Conservation (phyloP, 108 stramenopile species). For the Pinguiococcus pyrenoidosus region DNA sequence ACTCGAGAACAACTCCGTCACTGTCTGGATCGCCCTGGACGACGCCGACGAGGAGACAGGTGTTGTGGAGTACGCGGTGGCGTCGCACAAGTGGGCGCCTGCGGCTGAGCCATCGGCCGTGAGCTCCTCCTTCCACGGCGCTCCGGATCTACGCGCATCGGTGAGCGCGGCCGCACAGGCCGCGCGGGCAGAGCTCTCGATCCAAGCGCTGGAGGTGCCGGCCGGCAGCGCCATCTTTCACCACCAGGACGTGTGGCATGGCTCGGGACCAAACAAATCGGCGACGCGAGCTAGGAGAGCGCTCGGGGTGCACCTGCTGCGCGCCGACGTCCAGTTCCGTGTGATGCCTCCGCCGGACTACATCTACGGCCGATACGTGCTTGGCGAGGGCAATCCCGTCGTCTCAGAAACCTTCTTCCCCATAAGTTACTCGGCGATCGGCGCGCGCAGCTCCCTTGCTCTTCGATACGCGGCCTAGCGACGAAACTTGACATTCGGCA, state of each 20-base stretch:
- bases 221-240: conserved; percentile 10
- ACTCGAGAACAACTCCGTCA: conserved; percentile 24
- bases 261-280: neutral
- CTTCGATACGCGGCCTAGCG: too few relatives aligned
- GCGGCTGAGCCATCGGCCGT: too few relatives aligned
- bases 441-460: too few relatives aligned
- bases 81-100: conserved; percentile 36
- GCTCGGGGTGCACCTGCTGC: conserved; percentile 11
- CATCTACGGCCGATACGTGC: conserved; percentile 41
- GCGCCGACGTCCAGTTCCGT: conserved; percentile 3
- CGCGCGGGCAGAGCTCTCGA: neutral
- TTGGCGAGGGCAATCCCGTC: conserved; percentile 1
- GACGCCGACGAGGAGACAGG: conserved; percentile 39
- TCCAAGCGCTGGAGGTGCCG: neutral
- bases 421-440: conserved; percentile 8
- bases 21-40: conserved; percentile 48
- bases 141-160: too few relatives aligned
- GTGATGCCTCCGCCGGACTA: conserved; percentile 11
- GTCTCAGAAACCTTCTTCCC: conserved; percentile 37
- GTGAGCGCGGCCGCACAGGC: too few relatives aligned
- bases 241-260: conserved; percentile 19
- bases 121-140: too few relatives aligned
- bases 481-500: too few relatives aligned
- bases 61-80: conserved; percentile 38
- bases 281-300: neutral